phyloP scores from a whole-genome alignment of 169 alveolate species.

The Plasmodium yoelii region DNA sequence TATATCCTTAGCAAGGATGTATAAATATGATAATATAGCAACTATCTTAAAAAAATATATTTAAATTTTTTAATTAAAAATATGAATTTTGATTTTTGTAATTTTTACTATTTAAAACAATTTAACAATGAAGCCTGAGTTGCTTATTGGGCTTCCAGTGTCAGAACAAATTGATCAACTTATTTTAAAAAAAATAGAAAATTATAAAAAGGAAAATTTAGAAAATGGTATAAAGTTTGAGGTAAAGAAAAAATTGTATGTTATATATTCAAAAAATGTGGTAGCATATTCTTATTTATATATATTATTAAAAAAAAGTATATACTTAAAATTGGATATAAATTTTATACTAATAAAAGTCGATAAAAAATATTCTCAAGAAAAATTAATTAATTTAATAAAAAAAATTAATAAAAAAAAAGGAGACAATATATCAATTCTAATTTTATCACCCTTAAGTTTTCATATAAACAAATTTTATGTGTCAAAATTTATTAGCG shows the following conservation, averaged over 20 bases:
- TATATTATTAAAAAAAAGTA: conserved; percentile 45
- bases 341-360: conserved; percentile 35
- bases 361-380: conserved; percentile 6
- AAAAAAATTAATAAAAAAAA: conserved; percentile 26
- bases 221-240: background rate
- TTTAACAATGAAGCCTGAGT: conserved; percentile 6
- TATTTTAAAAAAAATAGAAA: conserved; percentile 18
- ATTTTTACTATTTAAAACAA: too few relatives aligned
- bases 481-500: conserved; percentile 29
- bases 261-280: conserved; percentile 44
- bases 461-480: conserved; percentile 56
- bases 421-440: conserved; percentile 1
- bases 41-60: too few relatives aligned
- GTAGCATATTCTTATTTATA: conserved; percentile 41
- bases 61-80: too few relatives aligned
- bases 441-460: conserved; percentile 55
- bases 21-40: too few relatives aligned
- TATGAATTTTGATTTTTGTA: too few relatives aligned
- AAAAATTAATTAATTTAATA: conserved; percentile 28
- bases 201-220: conserved; percentile 3
- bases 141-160: conserved; percentile 23
- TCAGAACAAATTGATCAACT: conserved; percentile 36
- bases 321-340: conserved; percentile 30
- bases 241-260: conserved; percentile 12
- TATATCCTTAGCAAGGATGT: too few relatives aligned